Evolutionary conservation across 176 grass and related monocot genomes (phyloP).

Genomic region (Oropetium thomaeum): DNA sequence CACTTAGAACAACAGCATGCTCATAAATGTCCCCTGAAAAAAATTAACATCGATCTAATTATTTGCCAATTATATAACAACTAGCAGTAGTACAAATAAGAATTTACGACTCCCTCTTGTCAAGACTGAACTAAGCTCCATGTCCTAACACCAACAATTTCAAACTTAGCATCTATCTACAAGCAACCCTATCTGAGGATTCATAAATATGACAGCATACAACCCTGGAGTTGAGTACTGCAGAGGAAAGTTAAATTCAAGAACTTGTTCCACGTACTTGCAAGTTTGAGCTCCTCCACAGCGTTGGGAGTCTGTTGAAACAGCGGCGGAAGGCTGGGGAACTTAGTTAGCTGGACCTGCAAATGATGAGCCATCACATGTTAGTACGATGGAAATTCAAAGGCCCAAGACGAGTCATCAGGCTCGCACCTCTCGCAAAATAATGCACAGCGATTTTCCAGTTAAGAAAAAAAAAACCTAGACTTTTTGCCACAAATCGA

Average conservation of each 20-base stretch:
- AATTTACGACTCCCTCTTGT: neutral
- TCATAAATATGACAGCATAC: constrained; percentile 1
- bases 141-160: neutral
- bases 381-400: neutral
- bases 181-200: neutral
- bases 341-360: constrained; percentile 87
- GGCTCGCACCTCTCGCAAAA: neutral
- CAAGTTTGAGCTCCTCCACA: constrained; percentile 72
- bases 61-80: neutral
- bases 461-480: neutral
- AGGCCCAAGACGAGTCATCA: neutral
- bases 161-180: neutral
- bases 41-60: neutral
- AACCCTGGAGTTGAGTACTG: no score
- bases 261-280: no score
- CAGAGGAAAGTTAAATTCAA: no score
- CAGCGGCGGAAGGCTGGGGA: constrained; percentile 73
- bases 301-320: constrained; percentile 79
- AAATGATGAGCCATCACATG: constrained; percentile 6
- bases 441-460: neutral
- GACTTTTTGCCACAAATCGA: neutral
- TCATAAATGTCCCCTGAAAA: constrained; percentile 95
- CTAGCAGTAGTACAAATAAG: neutral
- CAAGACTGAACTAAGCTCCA: no score
- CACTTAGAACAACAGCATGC: constrained; percentile 85